Evolutionary conservation across 1,139 yeast genomes (phyloP).

Genomic region (Pichia sp.): DNA sequence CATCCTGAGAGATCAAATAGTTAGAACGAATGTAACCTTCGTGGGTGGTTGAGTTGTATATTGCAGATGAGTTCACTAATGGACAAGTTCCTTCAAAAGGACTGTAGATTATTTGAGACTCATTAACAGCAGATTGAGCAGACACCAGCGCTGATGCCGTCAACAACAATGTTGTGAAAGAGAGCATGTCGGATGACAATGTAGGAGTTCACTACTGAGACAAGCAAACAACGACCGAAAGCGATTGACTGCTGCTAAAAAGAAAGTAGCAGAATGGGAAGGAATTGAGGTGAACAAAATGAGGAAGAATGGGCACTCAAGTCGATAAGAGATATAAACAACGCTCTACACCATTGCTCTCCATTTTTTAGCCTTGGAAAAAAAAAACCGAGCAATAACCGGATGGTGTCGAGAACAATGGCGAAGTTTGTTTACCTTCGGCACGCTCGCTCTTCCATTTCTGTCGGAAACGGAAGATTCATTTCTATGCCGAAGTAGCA

Average conservation of each 20-base stretch:
- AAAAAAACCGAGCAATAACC: neutral
- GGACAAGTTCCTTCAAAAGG: conserved; percentile 25
- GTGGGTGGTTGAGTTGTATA: conserved; percentile 13
- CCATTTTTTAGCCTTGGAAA: neutral
- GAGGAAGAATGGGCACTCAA: neutral
- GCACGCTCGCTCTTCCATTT: neutral
- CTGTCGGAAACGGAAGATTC: neutral
- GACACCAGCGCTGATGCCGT: conserved; percentile 4
- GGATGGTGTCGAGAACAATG: neutral
- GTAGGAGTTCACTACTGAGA: neutral
- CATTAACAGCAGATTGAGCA: conserved; percentile 6
- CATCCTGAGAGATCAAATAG: conserved; percentile 23
- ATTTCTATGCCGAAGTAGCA: neutral
- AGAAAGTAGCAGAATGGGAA: neutral
- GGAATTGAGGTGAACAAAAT: neutral
- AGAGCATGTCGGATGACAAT: neutral
- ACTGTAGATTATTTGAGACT: conserved; percentile 13
- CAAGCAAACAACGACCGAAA: no score
- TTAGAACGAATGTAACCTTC: conserved; percentile 25
- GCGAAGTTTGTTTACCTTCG: neutral
- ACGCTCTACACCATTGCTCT: neutral
- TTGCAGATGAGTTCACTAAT: conserved; percentile 17
- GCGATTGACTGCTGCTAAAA: neutral
- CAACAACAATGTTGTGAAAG: conserved; percentile 3
- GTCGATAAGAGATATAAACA: neutral